These are phyloP conservation scores for Penicillium sp. DNA, from an alignment of 2,329 filamentous ascomycete species.

Conservation along the genomic window DNA sequence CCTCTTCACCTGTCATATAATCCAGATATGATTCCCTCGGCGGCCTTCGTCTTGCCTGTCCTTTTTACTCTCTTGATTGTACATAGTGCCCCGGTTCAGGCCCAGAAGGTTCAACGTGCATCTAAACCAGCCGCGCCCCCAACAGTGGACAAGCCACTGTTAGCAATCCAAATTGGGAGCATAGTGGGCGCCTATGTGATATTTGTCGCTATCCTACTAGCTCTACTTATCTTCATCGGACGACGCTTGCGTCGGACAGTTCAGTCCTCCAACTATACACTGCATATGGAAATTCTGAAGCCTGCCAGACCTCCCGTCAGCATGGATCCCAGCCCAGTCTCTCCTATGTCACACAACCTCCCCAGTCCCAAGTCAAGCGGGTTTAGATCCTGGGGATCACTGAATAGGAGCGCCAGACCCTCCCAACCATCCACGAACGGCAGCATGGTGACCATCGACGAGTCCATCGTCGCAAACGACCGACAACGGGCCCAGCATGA, in stretches of 20 bases:
- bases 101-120: slow-evolving; percentile 50
- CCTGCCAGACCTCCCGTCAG: slow-evolving; percentile 30
- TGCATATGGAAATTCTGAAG: slow-evolving; percentile 59
- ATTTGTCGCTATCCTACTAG: slow-evolving; percentile 70
- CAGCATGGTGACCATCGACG: slow-evolving; percentile 71
- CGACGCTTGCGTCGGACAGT: slow-evolving; percentile 52
- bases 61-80: slow-evolving; percentile 54
- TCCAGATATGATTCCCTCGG: slow-evolving; percentile 18
- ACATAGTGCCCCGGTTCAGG: slow-evolving; percentile 9
- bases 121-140: slow-evolving; percentile 11
- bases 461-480: slow-evolving; percentile 70
- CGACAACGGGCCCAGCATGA: slow-evolving; percentile 73
- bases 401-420: slow-evolving; percentile 24
- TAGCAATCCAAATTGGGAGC: slow-evolving; percentile 79
- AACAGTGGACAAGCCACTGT: slow-evolving; percentile 59
- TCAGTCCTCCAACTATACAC: slow-evolving; percentile 50
- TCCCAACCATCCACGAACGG: slow-evolving; percentile 51
- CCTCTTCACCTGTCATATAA: slow-evolving; percentile 8
- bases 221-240: slow-evolving; percentile 61
- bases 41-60: slow-evolving; percentile 50
- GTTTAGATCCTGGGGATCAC: slow-evolving; percentile 37
- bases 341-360: slow-evolving; percentile 27
- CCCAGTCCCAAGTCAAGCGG: slow-evolving; percentile 38
- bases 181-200: slow-evolving; percentile 81
- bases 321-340: slow-evolving; percentile 35